Evolutionary conservation across 768 basidiomycete genomes (phyloP).

Genomic region (Chalciporus pseudorubinellus): DNA sequence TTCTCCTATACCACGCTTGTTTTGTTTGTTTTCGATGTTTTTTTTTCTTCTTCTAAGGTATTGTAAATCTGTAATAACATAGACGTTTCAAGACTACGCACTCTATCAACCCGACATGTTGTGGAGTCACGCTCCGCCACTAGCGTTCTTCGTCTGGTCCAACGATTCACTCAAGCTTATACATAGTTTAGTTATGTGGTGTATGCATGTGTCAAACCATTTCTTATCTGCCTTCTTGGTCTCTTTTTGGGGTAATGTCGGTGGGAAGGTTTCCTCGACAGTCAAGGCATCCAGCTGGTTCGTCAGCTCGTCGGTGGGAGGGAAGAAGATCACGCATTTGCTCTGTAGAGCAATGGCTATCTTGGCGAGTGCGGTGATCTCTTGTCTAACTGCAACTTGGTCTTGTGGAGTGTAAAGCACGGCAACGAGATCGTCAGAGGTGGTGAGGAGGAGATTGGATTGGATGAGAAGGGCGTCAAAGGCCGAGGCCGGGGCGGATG

Average conservation of each 20-base stretch:
- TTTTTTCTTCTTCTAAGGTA: conserved; percentile 2
- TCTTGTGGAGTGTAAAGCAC: conserved; percentile 66
- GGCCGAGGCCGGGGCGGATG: conserved; percentile 23
- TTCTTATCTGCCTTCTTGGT: conserved; percentile 39
- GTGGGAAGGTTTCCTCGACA: conserved; percentile 6
- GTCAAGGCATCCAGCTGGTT: conserved; percentile 23
- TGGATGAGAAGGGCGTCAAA: conserved; percentile 51
- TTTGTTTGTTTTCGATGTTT: not conserved
- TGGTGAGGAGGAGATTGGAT: conserved; percentile 51
- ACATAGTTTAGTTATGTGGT: conserved; percentile 52
- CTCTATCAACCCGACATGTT: not conserved
- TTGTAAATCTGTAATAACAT: conserved; percentile 19
- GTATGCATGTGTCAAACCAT: conserved; percentile 68
- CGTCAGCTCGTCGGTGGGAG: conserved; percentile 22
- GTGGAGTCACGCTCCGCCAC: not conserved
- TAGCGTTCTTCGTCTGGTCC: conserved; percentile 6
- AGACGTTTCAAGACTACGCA: not conserved
- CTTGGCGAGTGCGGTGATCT: conserved; percentile 38
- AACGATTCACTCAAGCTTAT: conserved; percentile 30
- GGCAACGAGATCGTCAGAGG: conserved; percentile 67
- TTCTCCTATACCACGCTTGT: conserved; percentile 1
- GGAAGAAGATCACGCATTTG: conserved; percentile 26
- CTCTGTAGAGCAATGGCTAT: conserved; percentile 38
- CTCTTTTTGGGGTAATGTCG: not conserved
- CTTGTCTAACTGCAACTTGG: conserved; percentile 36